phyloP scores from a whole-genome alignment of 139 green algal species.

The Coccomyxa sp. region DNA sequence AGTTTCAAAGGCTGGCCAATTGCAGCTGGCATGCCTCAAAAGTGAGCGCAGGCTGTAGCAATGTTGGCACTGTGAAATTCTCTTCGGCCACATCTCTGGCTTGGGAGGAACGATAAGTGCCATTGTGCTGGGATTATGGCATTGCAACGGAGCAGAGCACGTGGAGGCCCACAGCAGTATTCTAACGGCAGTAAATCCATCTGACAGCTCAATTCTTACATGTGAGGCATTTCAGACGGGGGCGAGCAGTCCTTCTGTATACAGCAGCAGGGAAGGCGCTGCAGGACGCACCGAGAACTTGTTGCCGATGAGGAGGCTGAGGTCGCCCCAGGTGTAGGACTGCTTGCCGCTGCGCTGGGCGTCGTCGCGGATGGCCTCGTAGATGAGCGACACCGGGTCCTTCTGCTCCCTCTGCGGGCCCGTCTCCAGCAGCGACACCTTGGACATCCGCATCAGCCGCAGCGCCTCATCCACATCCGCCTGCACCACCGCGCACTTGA shows the following conservation, averaged over 20 bases:
- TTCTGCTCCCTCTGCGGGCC: not conserved
- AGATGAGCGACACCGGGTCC: conserved; percentile 43
- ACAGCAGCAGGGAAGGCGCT: no score
- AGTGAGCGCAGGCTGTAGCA: not conserved
- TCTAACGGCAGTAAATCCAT: no score
- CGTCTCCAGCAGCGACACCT: conserved; percentile 69
- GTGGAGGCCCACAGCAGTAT: no score
- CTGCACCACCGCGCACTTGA: no score
- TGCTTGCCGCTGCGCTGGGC: conserved; percentile 22
- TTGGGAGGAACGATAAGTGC: not conserved
- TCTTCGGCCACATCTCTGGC: not conserved
- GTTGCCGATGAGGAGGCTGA: conserved; percentile 28
- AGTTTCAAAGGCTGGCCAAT: no score
- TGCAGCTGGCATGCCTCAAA: no score
- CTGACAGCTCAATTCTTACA: no score
- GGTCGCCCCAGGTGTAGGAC: conserved; percentile 42
- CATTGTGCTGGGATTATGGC: no score
- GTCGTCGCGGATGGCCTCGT: conserved; percentile 34
- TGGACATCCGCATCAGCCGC: conserved; percentile 88
- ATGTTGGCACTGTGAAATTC: not conserved
- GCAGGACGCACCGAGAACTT: conserved; percentile 3
- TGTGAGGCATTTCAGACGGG: no score
- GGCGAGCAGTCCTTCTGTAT: no score
- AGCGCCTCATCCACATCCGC: conserved; percentile 93
- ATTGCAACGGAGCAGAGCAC: no score